Evolutionary conservation across 2,329 filamentous ascomycete genomes (phyloP).

Genomic region (Oidium heveae): DNA sequence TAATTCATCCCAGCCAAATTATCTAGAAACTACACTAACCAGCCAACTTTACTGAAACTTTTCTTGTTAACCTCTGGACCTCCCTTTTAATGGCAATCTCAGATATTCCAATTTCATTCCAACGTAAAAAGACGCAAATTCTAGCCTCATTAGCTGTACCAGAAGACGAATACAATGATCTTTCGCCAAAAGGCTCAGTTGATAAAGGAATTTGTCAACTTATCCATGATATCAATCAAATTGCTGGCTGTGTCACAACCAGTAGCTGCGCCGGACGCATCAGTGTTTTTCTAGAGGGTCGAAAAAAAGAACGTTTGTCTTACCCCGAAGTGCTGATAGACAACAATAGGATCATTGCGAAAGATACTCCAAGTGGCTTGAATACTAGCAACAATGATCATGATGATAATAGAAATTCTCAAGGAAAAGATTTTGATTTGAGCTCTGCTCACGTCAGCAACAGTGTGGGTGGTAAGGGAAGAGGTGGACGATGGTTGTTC

Average conservation of each 20-base stretch:
- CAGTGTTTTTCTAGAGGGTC: slow-evolving; percentile 69
- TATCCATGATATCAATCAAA: slow-evolving; percentile 51
- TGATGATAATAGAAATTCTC: background rate
- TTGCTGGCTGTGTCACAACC: slow-evolving; percentile 62
- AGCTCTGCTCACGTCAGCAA: slow-evolving; percentile 16
- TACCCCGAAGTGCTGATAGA: too few relatives aligned
- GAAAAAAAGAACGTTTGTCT: slow-evolving; percentile 16
- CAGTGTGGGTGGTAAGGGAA: slow-evolving; percentile 61
- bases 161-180: slow-evolving; percentile 48
- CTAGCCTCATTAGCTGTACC: slow-evolving; percentile 43
- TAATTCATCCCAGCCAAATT: too few relatives aligned
- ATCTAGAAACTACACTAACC: too few relatives aligned
- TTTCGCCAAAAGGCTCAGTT: slow-evolving; percentile 70
- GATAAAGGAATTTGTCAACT: slow-evolving; percentile 55
- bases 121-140: slow-evolving; percentile 44
- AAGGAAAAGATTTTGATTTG: background rate
- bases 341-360: too few relatives aligned
- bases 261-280: slow-evolving; percentile 79
- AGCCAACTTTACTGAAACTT: too few relatives aligned
- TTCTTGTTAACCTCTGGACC: too few relatives aligned
- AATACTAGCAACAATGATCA: background rate
- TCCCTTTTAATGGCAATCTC: too few relatives aligned
- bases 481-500: slow-evolving; percentile 62
- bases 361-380: too few relatives aligned
- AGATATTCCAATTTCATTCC: slow-evolving; percentile 18